A percentile compares a stretch with the other conserved stretches of the same genome.
Evolutionary conservation across 768 basidiomycete species (phyloP).

Genomic region (Tricholoma terreum): DNA sequence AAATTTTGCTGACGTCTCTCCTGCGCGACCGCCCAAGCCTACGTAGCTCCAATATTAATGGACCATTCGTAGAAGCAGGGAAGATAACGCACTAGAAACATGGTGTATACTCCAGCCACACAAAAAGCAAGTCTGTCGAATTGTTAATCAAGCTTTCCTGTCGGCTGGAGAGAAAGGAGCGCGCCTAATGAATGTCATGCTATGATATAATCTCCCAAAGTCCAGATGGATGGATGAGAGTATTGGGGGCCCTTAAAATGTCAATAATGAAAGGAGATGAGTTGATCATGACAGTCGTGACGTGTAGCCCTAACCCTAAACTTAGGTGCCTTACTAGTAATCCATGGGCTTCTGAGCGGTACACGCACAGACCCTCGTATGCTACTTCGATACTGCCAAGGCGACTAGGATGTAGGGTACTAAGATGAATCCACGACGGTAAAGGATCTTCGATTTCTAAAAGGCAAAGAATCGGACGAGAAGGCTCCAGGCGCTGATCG

Average conservation of each 20-base stretch:
- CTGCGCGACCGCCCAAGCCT: constrained; percentile 93
- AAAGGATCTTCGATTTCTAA: too few relatives aligned
- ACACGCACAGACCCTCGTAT: too few relatives aligned
- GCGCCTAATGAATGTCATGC: constrained; percentile 26
- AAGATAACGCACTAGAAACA: constrained; percentile 70
- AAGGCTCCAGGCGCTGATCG: too few relatives aligned
- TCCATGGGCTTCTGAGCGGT: too few relatives aligned
- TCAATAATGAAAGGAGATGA: background rate
- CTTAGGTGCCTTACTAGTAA: too few relatives aligned
- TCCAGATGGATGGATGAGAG: background rate
- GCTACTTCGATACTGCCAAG: too few relatives aligned
- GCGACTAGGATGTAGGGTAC: too few relatives aligned
- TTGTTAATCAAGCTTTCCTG: background rate
- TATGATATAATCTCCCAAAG: constrained; percentile 3
- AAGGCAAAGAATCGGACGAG: too few relatives aligned
- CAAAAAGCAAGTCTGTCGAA: constrained; percentile 66
- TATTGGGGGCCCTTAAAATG: too few relatives aligned
- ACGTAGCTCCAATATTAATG: constrained; percentile 5
- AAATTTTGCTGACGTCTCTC: constrained; percentile 67
- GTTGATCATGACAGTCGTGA: constrained; percentile 15
- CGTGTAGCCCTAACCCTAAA: constrained; percentile 30
- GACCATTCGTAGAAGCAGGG: background rate
- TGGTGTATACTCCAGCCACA: constrained; percentile 85
- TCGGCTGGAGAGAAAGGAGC: background rate
- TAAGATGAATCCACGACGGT: too few relatives aligned